Evolutionary conservation across 495 filamentous ascomycete genomes (phyloP).

Genomic region (Daldinia decipiens): DNA sequence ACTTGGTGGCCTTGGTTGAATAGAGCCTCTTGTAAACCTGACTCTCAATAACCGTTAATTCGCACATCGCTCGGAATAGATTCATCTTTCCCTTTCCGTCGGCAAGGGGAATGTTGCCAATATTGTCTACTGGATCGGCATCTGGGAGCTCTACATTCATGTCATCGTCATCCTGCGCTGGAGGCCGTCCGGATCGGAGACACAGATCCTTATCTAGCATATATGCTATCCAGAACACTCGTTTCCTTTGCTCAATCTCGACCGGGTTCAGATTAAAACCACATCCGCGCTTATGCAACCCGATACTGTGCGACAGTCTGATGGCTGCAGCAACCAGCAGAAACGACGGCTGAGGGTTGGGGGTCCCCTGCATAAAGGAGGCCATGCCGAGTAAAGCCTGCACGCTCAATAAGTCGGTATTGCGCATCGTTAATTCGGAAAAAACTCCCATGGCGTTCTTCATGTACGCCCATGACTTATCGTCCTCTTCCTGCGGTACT

Average conservation of each 20-base stretch:
- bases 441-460: constrained; percentile 96
- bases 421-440: constrained; percentile 91
- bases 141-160: constrained; percentile 97
- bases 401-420: constrained; percentile 95
- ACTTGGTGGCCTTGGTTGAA: constrained; percentile 88
- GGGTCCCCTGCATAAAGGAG: constrained; percentile 94
- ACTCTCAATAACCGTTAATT: constrained; percentile 90
- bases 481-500: constrained; percentile 86
- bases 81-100: constrained; percentile 95
- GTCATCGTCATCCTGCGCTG: constrained; percentile 96
- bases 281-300: constrained; percentile 90
- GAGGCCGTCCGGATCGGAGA: constrained; percentile 89
- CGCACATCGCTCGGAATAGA: constrained; percentile 89
- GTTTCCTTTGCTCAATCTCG: constrained; percentile 93
- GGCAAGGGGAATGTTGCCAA: constrained; percentile 90
- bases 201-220: constrained; percentile 96
- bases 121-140: constrained; percentile 87
- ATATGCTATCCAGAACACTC: constrained; percentile 99
- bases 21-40: constrained; percentile 95
- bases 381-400: constrained; percentile 96
- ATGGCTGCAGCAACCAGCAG: constrained; percentile 94
- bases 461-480: constrained; percentile 93
- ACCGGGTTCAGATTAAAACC: constrained; percentile 89
- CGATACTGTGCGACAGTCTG: constrained; percentile 91
- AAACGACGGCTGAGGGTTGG: constrained; percentile 95